A percentile compares a stretch with the other conserved stretches of the same genome.
Evolutionary conservation across 495 filamentous ascomycete genomes (phyloP).

Genomic region (Evernia prunastri): DNA sequence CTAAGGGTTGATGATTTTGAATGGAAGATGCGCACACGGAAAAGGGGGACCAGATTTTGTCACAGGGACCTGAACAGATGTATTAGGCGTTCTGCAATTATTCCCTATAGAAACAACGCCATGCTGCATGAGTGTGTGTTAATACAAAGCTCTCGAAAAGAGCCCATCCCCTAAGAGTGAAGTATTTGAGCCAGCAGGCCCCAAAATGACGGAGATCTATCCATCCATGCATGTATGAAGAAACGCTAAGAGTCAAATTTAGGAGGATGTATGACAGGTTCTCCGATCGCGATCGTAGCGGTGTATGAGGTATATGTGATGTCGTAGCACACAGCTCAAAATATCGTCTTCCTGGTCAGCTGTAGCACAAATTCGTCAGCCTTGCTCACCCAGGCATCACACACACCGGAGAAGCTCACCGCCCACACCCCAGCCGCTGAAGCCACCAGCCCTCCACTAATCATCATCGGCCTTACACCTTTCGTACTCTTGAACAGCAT

Average conservation of each 20-base stretch:
- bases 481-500: constrained; percentile 94
- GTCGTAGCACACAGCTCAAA: constrained; percentile 33
- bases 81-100: background rate
- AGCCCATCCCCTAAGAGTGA: constrained; percentile 10
- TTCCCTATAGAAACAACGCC: constrained; percentile 2
- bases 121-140: constrained; percentile 7
- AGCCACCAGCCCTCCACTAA: constrained; percentile 82
- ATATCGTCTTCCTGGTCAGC: constrained; percentile 53
- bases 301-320: background rate
- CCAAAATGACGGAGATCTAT: background rate
- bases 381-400: constrained; percentile 15
- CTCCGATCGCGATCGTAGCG: background rate
- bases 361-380: constrained; percentile 36
- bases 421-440: constrained; percentile 80
- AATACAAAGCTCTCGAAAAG: constrained; percentile 12
- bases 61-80: background rate
- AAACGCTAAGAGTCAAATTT: constrained; percentile 10
- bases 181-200: constrained; percentile 5
- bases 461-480: constrained; percentile 84
- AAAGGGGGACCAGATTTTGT: background rate
- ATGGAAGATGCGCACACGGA: background rate
- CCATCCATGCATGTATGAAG: background rate
- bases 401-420: constrained; percentile 49
- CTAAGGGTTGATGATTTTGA: background rate
- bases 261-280: background rate